phyloP scores from a whole-genome alignment of 345 rosid species.

The Turritis glabra region DNA sequence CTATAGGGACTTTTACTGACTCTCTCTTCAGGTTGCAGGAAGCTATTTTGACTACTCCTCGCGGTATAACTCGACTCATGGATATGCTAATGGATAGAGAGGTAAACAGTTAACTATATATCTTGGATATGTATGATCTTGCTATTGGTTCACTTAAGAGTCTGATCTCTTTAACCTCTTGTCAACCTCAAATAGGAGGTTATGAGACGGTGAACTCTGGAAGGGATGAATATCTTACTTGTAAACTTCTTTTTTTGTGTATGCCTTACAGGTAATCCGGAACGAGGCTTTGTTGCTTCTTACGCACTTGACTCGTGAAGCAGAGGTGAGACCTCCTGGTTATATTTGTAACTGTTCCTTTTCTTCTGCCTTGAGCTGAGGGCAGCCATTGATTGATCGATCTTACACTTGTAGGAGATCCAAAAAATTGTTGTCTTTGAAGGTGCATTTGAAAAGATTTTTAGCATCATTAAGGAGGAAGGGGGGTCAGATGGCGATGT shows the following conservation, averaged over 20 bases:
- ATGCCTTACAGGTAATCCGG: constrained; percentile 71
- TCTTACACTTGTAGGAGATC: constrained; percentile 66
- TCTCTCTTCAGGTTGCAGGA: constrained; percentile 92
- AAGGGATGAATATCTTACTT: neutral
- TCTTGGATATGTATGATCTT: constrained; percentile 3
- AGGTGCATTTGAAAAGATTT: constrained; percentile 95
- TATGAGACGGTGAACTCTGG: constrained; percentile 11
- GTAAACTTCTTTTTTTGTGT: constrained; percentile 9
- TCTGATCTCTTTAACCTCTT: neutral
- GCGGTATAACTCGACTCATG: constrained; percentile 96
- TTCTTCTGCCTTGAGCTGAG: constrained; percentile 2
- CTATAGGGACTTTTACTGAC: constrained; percentile 43
- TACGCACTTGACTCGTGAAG: constrained; percentile 93
- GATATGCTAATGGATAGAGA: constrained; percentile 99
- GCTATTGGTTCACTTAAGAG: constrained; percentile 3
- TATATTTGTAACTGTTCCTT: constrained; percentile 18
- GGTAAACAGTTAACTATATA: constrained; percentile 45
- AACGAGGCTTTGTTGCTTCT: constrained; percentile 96
- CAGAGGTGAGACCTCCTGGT: constrained; percentile 60
- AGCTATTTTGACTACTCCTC: constrained; percentile 94
- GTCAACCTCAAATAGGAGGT: constrained; percentile 16
- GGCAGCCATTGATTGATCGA: neutral
- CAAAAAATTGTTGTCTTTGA: constrained; percentile 98
- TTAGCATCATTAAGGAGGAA: constrained; percentile 92
- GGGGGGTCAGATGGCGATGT: constrained; percentile 99